Evolutionary conservation across 1,284 basidiomycete species (phyloP), one percentile per base, ranked within the genome.

Genomic region (Apiotrichum sp.): DNA sequence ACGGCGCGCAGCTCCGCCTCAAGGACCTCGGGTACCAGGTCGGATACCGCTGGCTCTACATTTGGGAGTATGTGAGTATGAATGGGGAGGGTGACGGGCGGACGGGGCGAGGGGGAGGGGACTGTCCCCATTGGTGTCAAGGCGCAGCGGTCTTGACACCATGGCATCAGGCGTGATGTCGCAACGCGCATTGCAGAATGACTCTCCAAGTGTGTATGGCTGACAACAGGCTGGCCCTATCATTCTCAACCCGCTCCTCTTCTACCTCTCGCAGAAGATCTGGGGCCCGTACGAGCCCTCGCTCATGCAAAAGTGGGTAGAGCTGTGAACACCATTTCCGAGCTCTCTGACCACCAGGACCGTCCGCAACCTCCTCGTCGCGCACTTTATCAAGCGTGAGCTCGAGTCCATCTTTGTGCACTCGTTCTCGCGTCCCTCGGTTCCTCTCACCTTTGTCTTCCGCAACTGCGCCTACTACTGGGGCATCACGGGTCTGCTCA

Each of bases 381-480:
- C 86, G 13, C 95, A 98, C 75, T 98, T 93, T 74, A 64, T 84
- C 59, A 98, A 99, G 79, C 86, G 95, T 47, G 92, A 97, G 73
- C 75, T 92, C 29, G 95, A 99, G 77, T 95, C 96, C 1, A 65
- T 95, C 9, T 97, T 95, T 69, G 84, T 96, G 1, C 93, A 97
- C 74, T 86, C 89, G 16, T 98, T 98, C 81, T 96, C 92, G 36
- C 86, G 93, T 75, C 87, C 85, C 2, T 97, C 95, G 0, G 96
- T 98, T 87, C 96, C 95, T 1, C 77, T 88, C 56, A 75, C 76
- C 59, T 92, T 93, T 71, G 83, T 98, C 46, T 88, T 93, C 80
- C 88, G 88, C 73, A 95, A 92, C 77, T 93, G 88, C 9, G 80
- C 81, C 0, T 90, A 96, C 76, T 96, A 97, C 75, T 88, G 90